phyloP scores from a whole-genome alignment of 2,329 filamentous ascomycete genomes.

The Monascus ruber region DNA sequence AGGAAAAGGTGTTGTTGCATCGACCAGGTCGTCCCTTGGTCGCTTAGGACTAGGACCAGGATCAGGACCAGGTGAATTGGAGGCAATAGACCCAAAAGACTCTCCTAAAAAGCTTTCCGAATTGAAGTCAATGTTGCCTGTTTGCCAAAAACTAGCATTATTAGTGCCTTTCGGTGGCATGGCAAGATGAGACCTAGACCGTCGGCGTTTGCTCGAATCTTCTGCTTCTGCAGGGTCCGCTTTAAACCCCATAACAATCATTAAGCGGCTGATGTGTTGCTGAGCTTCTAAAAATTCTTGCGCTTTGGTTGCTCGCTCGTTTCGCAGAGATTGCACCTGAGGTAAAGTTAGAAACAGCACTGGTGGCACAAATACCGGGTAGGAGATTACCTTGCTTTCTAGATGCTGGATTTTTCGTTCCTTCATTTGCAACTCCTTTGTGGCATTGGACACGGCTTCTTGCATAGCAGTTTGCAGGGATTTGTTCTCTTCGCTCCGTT shows the following conservation, averaged over 20 bases:
- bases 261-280: conserved; percentile 26
- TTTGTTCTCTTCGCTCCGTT: conserved; percentile 15
- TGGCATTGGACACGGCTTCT: conserved; percentile 11
- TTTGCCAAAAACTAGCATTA: too few relatives aligned
- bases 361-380: background rate
- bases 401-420: conserved; percentile 20
- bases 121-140: too few relatives aligned
- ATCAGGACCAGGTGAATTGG: background rate
- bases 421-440: conserved; percentile 18
- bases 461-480: conserved; percentile 16
- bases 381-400: conserved; percentile 20
- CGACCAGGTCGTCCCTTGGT: conserved; percentile 6
- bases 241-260: conserved; percentile 28
- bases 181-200: conserved; percentile 6
- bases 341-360: background rate
- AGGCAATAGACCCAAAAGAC: conserved; percentile 11
- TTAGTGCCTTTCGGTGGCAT: background rate
- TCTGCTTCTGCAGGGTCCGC: conserved; percentile 9
- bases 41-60: conserved; percentile 17
- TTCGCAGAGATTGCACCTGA: conserved; percentile 23
- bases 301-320: conserved; percentile 25
- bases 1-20: background rate
- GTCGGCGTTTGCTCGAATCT: conserved; percentile 8
- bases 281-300: conserved; percentile 30
- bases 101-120: conserved; percentile 2